Conservation (phyloP, 345 rosid genomes). For the Bruguiera sexangula region DNA sequence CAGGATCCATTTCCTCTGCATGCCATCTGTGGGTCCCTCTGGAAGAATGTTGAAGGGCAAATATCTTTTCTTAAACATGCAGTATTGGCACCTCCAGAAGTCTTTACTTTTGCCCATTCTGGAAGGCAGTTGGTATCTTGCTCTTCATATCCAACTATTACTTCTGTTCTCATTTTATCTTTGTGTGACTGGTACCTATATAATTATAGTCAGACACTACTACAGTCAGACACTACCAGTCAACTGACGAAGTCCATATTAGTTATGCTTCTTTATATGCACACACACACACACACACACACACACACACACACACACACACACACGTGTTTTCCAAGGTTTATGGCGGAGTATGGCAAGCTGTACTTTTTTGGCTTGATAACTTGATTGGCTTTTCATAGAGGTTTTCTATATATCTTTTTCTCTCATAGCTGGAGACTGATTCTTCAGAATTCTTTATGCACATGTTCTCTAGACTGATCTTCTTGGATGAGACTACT, state of each 20-base stretch:
- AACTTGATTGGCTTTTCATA: neutral
- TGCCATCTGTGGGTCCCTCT: constrained; percentile 68
- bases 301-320: too few species aligned
- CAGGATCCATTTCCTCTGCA: constrained; percentile 94
- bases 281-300: too few species aligned
- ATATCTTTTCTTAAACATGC: constrained; percentile 85
- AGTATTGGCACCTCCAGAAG: constrained; percentile 70
- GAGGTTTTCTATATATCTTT: neutral
- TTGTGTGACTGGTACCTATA: neutral
- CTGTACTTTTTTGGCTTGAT: neutral
- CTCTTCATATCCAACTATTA: constrained; percentile 8
- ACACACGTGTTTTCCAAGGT: neutral
- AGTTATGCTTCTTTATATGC: too few species aligned
- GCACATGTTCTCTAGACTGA: neutral
- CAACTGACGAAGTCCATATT: too few species aligned
- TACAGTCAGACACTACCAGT: too few species aligned
- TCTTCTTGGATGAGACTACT: neutral
- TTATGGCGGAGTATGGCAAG: neutral
- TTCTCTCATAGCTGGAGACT: neutral
- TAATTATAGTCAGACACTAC: too few species aligned
- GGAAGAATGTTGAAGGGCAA: constrained; percentile 91
- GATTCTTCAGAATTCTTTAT: neutral
- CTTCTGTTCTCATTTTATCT: constrained; percentile 10
- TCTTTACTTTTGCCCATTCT: constrained; percentile 83
- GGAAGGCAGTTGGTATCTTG: constrained; percentile 75